Evolutionary conservation across 805 yeast species (phyloP), one percentile per base, ranked within the genome.

Genomic region (Danielozyma ontarioensis): DNA sequence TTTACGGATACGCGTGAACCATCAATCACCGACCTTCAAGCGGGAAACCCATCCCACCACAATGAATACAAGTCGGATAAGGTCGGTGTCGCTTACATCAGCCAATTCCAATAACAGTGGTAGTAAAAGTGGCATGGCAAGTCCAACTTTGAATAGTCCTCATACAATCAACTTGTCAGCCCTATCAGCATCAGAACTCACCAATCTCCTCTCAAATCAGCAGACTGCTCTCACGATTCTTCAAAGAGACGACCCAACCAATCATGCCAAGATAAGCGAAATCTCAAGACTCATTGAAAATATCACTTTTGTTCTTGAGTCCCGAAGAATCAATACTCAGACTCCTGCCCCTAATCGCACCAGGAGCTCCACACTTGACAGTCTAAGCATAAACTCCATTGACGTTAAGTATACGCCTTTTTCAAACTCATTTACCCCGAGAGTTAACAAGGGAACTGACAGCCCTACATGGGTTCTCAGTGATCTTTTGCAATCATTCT

Each of bases 401-500:
- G 49, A 45, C 12, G 16, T 6, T 10, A 13, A 25, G 27, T 17
- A 6, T 17, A n/a, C n/a, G n/a, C n/a, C n/a, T n/a, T n/a, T n/a
- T n/a, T 5, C 11, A 5, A 5, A 5, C 11, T 6, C 22, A 6
- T 10, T 6, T 6, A 10, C 22, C 8, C 22, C 22, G 22, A 19
- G 22, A 19, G 8, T 6, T 6, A 10, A 6, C 8, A 6, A 10
- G 10, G n/a, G n/a, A n/a, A 10, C 10, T 10, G 22, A 19, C 6
- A 19, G 22, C 22, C 22, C 67, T 5, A 72, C 88, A 0, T 81
- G 83, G 82, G 57, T 69, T 2, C 58, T 83, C 15, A 76, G 81
- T 15, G 87, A 80, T 37, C 59, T 81, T 6, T 57, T 83, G 19
- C 79, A 78, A 31, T 59, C 72, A 11, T 48, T 83, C 22, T 74